Base-by-base conservation (phyloP, 2,329 filamentous ascomycete species). In the Teratosphaeria zuluensis region DNA sequence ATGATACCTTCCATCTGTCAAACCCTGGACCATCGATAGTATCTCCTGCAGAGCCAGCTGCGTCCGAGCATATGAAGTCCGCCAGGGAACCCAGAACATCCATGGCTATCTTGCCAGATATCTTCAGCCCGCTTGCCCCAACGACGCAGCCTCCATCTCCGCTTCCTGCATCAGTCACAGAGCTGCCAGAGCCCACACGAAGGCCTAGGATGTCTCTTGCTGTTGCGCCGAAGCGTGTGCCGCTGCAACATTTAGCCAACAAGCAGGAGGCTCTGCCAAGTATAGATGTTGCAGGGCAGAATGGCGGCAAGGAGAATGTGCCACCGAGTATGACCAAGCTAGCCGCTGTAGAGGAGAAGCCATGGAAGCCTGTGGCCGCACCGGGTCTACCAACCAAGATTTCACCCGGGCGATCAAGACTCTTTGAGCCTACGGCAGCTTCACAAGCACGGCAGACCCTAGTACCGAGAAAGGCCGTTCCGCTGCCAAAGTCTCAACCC, bases 281-380 rank as follows among this genome's bases (percentile, higher is more conserved):
- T 81, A 65, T 73, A 51, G 80, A 84, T 64, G 67, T 80, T n/a
- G 65, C 74, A 59, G 82, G 82, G 28, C 76, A 76, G 54, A 80
- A 81, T 35, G 77, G 77, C 4, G 84, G 84, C 5, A 87, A 87
- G 64, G 84, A 86, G 68, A 87, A 86, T 62, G 66, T 84, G 4
- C 82, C 82, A 14, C 84, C 83, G 0, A 78, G 16, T 12, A 42
- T 38, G 46, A 60, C 42, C 58, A 57, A 58, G 35, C 33, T 4
- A 21, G 24, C 21, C 12, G 31, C 11, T 21, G 32, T 33, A 19
- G 32, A 55, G 6, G 24, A 21, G 48, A 57, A 31, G 32, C n/a
- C n/a, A 33, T 38, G 16, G 8, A 57, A 59, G 32, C 31, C 54
- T n/a, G n/a, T 19, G 16, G 28, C 8, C 8, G 16, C 31, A n/a